phyloP scores from a whole-genome alignment of 345 rosid species.

The Aquilaria malaccensis region DNA sequence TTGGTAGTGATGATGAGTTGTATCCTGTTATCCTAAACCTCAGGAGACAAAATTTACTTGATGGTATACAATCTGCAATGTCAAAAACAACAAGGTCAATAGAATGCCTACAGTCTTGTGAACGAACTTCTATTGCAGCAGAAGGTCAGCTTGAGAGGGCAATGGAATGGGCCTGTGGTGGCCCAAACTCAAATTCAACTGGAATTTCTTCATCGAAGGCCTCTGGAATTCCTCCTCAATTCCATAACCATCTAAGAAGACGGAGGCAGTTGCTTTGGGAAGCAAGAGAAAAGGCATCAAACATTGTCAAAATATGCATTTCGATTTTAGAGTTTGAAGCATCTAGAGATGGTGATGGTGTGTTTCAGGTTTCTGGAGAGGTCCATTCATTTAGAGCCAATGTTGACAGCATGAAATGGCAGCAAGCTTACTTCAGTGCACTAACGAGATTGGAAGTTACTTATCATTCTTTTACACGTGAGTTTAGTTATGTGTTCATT shows the following conservation, averaged over 20 bases:
- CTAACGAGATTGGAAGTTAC: constrained; percentile 63
- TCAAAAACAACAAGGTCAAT: constrained; percentile 54
- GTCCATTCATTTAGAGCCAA: constrained; percentile 32
- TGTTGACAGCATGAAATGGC: constrained; percentile 65
- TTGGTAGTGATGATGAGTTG: constrained; percentile 43
- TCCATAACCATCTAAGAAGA: constrained; percentile 70
- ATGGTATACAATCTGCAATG: constrained; percentile 47
- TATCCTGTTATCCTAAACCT: constrained; percentile 54
- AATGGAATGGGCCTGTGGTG: constrained; percentile 97
- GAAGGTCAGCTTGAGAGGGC: constrained; percentile 96
- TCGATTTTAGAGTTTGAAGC: constrained; percentile 81
- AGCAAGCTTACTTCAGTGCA: constrained; percentile 62
- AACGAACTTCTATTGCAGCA: constrained; percentile 55
- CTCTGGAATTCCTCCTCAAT: constrained; percentile 79
- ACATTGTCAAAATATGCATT: constrained; percentile 61
- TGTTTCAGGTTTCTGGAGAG: constrained; percentile 55
- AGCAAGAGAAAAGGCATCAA: constrained; percentile 76
- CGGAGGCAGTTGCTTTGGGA: constrained; percentile 66
- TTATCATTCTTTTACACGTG: constrained; percentile 74
- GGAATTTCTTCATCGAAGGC: constrained; percentile 56
- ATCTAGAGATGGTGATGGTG: constrained; percentile 86
- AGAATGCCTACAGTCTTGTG: constrained; percentile 72
- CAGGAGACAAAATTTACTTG: constrained; percentile 62
- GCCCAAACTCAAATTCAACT: constrained; percentile 43
- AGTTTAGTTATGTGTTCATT: constrained; percentile 22